phyloP scores from a whole-genome alignment of 176 grass and related monocot genomes.

The Phoenix dactylifera region DNA sequence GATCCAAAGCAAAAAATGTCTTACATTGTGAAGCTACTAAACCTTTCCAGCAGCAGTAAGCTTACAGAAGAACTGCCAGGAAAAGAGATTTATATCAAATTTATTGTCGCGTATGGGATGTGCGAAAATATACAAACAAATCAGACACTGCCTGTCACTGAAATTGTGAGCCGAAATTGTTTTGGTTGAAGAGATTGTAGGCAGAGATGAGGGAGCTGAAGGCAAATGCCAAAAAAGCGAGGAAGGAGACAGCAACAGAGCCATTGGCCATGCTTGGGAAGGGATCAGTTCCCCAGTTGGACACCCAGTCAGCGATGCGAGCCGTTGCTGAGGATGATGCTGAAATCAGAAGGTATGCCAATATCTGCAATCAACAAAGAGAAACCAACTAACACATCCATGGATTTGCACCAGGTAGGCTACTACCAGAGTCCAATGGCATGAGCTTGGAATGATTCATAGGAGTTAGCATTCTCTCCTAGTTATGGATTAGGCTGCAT shows the following conservation, averaged over 20 bases:
- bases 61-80: too few species aligned
- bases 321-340: constrained; percentile 77
- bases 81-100: too few species aligned
- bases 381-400: constrained; percentile 3
- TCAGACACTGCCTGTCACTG: too few species aligned
- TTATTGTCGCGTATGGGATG: too few species aligned
- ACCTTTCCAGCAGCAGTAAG: too few species aligned
- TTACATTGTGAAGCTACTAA: too few species aligned
- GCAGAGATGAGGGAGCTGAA: constrained; percentile 76
- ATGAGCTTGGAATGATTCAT: too few species aligned
- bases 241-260: constrained; percentile 69
- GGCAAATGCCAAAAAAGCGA: constrained; percentile 77
- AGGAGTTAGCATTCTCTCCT: too few species aligned
- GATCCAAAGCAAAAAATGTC: too few species aligned
- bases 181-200: constrained; percentile 67
- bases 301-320: constrained; percentile 50
- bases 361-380: constrained; percentile 29
- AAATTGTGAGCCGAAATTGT: constrained; percentile 16
- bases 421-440: too few species aligned
- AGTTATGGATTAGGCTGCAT: too few species aligned
- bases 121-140: too few species aligned
- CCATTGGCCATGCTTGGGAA: constrained; percentile 80
- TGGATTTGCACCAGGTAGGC: background rate
- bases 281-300: constrained; percentile 81
- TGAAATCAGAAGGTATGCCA: constrained; percentile 91